These are phyloP conservation scores for Ceratocystis colombiana DNA, from an alignment of 2,329 filamentous ascomycete genomes.

Conservation along the genomic window DNA sequence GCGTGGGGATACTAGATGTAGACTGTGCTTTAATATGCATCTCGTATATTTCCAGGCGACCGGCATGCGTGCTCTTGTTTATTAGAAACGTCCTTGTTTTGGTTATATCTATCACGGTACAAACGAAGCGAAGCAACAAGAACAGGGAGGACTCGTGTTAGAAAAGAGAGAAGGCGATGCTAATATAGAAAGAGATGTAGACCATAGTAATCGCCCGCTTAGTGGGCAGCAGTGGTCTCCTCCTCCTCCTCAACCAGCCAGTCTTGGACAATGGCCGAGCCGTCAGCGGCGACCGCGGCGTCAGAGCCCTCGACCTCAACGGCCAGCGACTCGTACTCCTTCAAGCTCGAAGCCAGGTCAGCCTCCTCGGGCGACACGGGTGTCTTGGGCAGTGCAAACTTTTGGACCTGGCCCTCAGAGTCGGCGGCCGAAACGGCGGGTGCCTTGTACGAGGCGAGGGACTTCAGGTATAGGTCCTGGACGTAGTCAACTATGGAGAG, in stretches of 20 bases:
- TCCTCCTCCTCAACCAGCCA: conserved; percentile 79
- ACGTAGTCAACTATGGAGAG: conserved; percentile 71
- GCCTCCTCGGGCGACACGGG: conserved; percentile 86
- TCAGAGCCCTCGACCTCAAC: conserved; percentile 91
- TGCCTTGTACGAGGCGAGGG: conserved; percentile 92
- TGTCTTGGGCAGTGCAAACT: conserved; percentile 68
- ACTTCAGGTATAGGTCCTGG: conserved; percentile 93
- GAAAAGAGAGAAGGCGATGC: conserved; percentile 16
- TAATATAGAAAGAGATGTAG: conserved; percentile 16
- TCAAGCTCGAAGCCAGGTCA: conserved; percentile 81
- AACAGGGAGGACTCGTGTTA: not conserved
- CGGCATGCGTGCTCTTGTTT: too few species aligned
- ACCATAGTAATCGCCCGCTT: not conserved
- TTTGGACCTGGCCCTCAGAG: conserved; percentile 81
- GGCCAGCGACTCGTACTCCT: conserved; percentile 87
- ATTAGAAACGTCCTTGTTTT: too few species aligned
- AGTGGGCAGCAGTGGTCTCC: conserved; percentile 41
- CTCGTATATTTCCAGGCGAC: too few species aligned
- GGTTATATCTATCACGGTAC: too few species aligned
- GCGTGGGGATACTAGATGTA: too few species aligned
- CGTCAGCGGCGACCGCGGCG: conserved; percentile 46
- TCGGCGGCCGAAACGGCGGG: conserved; percentile 74
- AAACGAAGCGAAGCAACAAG: not conserved
- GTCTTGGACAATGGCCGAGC: conserved; percentile 50
- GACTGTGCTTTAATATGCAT: too few species aligned